Evolutionary conservation across 2,329 filamentous ascomycete species (phyloP).

Genomic region (Fusarium ambrosium): DNA sequence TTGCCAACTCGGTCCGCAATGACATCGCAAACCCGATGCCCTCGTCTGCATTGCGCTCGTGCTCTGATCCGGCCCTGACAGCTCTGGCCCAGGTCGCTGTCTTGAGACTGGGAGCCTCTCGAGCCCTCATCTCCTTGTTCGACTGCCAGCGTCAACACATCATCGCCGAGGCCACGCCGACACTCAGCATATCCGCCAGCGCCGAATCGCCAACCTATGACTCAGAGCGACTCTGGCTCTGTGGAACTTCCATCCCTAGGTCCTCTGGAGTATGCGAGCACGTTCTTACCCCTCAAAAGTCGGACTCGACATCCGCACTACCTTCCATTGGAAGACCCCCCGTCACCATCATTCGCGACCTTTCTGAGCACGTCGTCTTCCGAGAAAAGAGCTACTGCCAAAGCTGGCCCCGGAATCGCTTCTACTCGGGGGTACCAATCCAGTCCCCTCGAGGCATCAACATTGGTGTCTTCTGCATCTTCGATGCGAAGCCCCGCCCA

Average conservation of each 20-base stretch:
- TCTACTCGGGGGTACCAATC: conserved; percentile 59
- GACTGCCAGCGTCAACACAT: conserved; percentile 63
- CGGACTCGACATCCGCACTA: background rate
- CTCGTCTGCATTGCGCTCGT: conserved; percentile 44
- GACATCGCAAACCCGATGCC: conserved; percentile 40
- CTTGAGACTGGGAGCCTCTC: conserved; percentile 57
- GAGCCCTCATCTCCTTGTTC: conserved; percentile 65
- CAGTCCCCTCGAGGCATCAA: conserved; percentile 55
- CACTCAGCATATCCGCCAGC: conserved; percentile 51
- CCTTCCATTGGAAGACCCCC: conserved; percentile 38
- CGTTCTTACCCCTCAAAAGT: conserved; percentile 26
- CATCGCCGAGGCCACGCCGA: conserved; percentile 64
- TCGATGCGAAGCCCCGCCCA: conserved; percentile 30
- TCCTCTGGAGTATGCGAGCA: conserved; percentile 47
- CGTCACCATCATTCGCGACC: conserved; percentile 52
- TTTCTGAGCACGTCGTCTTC: conserved; percentile 48
- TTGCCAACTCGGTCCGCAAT: conserved; percentile 40
- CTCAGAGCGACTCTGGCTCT: conserved; percentile 46
- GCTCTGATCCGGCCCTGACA: conserved; percentile 58
- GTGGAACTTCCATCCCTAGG: conserved; percentile 50
- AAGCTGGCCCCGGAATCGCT: conserved; percentile 45
- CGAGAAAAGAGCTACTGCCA: conserved; percentile 36
- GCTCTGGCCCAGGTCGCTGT: conserved; percentile 64
- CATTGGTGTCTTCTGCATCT: conserved; percentile 57
- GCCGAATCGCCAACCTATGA: conserved; percentile 35